Conservation (phyloP, 73 alveolate genomes). For the Symbiodinium natans region DNA sequence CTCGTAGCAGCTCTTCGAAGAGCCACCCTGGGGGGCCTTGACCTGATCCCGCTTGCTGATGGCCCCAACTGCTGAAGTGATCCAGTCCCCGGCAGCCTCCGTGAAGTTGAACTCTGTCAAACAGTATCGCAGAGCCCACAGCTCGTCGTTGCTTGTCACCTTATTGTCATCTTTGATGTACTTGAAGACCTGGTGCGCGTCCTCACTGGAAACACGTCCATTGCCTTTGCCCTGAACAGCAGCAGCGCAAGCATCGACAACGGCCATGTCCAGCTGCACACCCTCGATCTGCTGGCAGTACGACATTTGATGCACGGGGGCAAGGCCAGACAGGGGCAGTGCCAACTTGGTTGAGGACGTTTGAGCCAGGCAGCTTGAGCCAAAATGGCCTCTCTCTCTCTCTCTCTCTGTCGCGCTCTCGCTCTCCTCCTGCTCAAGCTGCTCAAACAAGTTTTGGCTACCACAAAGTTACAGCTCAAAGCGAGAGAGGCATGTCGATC, state of each 20-base stretch:
- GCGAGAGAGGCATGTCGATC: no score
- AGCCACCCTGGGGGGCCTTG: background rate
- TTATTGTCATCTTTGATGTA: background rate
- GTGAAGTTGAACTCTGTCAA: background rate
- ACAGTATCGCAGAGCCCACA: background rate
- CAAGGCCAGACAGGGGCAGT: no score
- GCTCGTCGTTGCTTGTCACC: background rate
- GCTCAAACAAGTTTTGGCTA: no score
- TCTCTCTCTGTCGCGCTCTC: no score
- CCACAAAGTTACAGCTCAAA: no score
- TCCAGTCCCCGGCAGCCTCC: background rate
- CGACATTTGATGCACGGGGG: no score
- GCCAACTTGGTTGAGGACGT: no score
- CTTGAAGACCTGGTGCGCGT: no score
- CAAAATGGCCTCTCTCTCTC: no score
- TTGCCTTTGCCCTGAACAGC: background rate
- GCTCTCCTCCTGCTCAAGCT: no score
- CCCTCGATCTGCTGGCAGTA: background rate
- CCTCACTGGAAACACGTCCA: no score
- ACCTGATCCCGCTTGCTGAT: background rate
- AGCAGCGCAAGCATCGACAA: background rate
- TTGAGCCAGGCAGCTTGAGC: no score
- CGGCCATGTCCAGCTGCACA: background rate
- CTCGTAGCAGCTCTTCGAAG: background rate
- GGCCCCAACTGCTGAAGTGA: background rate